A percentile compares a stretch with the other conserved stretches of the same genome.
Conservation (phyloP, 768 basidiomycete species). For the Hypholoma fasciculare region DNA sequence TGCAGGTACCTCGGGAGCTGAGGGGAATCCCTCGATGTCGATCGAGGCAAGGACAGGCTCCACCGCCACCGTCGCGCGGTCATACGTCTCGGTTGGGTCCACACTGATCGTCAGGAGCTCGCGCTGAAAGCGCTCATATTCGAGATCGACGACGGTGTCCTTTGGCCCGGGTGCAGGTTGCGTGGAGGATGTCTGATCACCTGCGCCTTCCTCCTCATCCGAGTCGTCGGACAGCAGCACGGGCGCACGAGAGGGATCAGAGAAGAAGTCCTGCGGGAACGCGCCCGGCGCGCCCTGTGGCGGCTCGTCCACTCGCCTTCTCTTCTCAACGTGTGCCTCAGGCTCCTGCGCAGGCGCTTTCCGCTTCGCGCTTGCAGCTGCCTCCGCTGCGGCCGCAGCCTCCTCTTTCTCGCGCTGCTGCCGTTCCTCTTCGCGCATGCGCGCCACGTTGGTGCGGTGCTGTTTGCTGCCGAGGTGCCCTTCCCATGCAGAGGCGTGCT, state of each 20-base stretch:
- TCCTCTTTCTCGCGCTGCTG: conserved; percentile 39
- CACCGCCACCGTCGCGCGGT: conserved; percentile 68
- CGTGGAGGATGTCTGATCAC: conserved; percentile 1
- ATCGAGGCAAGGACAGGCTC: conserved; percentile 61
- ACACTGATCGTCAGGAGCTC: conserved; percentile 49
- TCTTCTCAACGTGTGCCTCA: conserved; percentile 21
- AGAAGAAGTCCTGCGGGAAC: conserved; percentile 78
- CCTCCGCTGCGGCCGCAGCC: conserved; percentile 32
- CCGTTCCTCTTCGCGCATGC: conserved; percentile 56
- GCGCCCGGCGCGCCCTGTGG: conserved; percentile 10
- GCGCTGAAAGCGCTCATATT: conserved; percentile 74
- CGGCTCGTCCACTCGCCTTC: conserved; percentile 16
- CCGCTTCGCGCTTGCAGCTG: conserved; percentile 18
- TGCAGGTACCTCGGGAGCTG: conserved; percentile 23
- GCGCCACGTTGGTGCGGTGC: conserved; percentile 68
- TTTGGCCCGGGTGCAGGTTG: conserved; percentile 18
- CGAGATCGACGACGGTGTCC: conserved; percentile 53
- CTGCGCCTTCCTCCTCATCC: conserved; percentile 36
- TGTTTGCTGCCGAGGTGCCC: conserved; percentile 82
- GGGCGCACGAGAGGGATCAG: conserved; percentile 63
- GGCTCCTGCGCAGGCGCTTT: conserved; percentile 19
- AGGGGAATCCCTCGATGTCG: conserved; percentile 47
- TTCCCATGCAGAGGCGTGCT: conserved; percentile 84
- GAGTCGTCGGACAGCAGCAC: conserved; percentile 33
- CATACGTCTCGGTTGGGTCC: conserved; percentile 52